A percentile compares a stretch with the other conserved stretches of the same genome.
Conservation (phyloP, 2,329 filamentous ascomycete genomes). For the Diplodia corticola region DNA sequence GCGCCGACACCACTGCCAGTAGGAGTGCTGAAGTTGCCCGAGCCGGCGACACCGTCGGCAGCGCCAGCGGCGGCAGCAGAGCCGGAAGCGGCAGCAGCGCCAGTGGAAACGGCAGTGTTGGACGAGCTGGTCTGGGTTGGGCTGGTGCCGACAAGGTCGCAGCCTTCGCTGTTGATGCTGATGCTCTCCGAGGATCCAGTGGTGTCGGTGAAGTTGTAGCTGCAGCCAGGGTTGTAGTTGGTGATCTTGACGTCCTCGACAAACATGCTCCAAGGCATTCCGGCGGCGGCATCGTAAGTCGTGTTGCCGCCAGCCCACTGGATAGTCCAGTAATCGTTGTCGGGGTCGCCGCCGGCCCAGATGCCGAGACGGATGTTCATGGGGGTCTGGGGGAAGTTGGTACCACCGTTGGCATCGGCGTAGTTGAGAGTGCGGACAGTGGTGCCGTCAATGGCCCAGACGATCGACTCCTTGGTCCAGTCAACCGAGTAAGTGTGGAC, state of each 20-base stretch:
- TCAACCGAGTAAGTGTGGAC: slow-evolving; percentile 68
- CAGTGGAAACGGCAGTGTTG: not conserved
- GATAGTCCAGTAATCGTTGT: slow-evolving; percentile 56
- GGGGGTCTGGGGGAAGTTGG: slow-evolving; percentile 73
- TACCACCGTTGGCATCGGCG: slow-evolving; percentile 57
- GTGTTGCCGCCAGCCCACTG: slow-evolving; percentile 66
- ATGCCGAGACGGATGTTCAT: slow-evolving; percentile 58
- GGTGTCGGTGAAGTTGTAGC: slow-evolving; percentile 53
- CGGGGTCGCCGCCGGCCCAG: slow-evolving; percentile 52
- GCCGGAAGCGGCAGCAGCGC: not conserved
- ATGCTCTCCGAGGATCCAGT: slow-evolving; percentile 52
- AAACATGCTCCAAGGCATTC: slow-evolving; percentile 53
- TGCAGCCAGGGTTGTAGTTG: slow-evolving; percentile 54
- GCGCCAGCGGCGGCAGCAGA: not conserved
- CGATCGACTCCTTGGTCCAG: slow-evolving; percentile 67
- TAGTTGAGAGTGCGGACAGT: slow-evolving; percentile 64
- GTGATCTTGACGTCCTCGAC: slow-evolving; percentile 53
- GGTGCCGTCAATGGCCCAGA: slow-evolving; percentile 69
- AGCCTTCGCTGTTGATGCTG: slow-evolving; percentile 29
- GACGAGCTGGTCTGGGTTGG: not conserved
- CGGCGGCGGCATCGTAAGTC: slow-evolving; percentile 45
- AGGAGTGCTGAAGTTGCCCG: not conserved
- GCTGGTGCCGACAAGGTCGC: not conserved
- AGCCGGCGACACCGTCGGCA: not conserved
- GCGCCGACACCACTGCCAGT: not conserved